phyloP scores from a whole-genome alignment of 2,329 filamentous ascomycete genomes.

The Fusarium virguliforme region DNA sequence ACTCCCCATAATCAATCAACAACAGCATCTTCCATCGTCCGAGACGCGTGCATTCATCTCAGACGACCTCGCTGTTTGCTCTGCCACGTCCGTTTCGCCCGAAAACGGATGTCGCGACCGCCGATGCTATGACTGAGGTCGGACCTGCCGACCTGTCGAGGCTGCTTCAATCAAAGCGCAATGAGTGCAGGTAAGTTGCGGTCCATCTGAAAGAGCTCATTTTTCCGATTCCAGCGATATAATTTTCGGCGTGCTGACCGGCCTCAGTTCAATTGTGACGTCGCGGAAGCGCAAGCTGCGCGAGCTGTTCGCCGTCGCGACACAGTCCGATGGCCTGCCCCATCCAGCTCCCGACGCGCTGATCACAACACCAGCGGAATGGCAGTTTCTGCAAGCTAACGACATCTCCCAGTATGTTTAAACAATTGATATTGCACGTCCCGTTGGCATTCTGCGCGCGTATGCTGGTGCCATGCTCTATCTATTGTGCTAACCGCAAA shows the following conservation, averaged over 20 bases:
- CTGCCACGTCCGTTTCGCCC: slow-evolving; percentile 70
- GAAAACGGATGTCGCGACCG: slow-evolving; percentile 80
- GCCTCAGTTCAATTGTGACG: slow-evolving; percentile 77
- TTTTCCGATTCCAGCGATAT: slow-evolving; percentile 67
- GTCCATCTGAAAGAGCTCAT: slow-evolving; percentile 63
- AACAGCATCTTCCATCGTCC: slow-evolving; percentile 54
- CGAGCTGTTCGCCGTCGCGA: slow-evolving; percentile 87
- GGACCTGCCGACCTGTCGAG: slow-evolving; percentile 75
- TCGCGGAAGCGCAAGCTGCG: slow-evolving; percentile 93
- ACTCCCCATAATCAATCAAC: slow-evolving; percentile 55
- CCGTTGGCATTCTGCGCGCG: slow-evolving; percentile 34
- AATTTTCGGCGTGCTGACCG: slow-evolving; percentile 63
- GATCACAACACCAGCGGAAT: slow-evolving; percentile 67
- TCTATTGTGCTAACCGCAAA: slow-evolving; percentile 46
- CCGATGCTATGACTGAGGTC: slow-evolving; percentile 81
- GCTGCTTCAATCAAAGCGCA: slow-evolving; percentile 77
- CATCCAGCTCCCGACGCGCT: slow-evolving; percentile 72
- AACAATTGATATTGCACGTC: slow-evolving; percentile 36
- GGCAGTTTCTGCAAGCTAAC: slow-evolving; percentile 70
- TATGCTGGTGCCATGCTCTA: slow-evolving; percentile 31
- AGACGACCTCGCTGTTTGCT: slow-evolving; percentile 41
- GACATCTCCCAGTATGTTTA: slow-evolving; percentile 74
- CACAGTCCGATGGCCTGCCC: slow-evolving; percentile 75
- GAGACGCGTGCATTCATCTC: slow-evolving; percentile 53
- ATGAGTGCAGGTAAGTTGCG: slow-evolving; percentile 72